phyloP scores from a whole-genome alignment of 176 grass and related monocot genomes.

The Alloteropsis semialata region DNA sequence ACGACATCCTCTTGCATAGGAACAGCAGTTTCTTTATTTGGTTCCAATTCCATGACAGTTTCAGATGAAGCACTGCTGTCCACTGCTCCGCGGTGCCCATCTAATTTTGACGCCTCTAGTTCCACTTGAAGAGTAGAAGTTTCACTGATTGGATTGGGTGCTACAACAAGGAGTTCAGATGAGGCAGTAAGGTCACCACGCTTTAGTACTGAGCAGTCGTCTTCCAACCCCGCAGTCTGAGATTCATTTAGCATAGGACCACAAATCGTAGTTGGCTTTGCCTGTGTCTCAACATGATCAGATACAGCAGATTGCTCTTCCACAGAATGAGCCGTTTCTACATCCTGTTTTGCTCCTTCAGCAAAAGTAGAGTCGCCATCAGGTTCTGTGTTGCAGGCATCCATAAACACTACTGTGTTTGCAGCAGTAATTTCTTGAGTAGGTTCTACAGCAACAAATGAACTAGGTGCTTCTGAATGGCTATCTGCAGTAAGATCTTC shows the following conservation, averaged over 20 bases:
- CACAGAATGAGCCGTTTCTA: background rate
- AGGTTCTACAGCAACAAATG: slow-evolving; percentile 7
- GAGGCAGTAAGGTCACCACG: background rate
- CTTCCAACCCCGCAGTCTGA: background rate
- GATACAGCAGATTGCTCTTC: background rate
- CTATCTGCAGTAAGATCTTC: background rate
- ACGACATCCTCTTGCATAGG: slow-evolving; percentile 14
- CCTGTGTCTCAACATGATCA: background rate
- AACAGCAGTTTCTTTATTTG: slow-evolving; percentile 20
- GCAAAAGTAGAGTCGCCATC: background rate
- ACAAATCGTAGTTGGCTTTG: background rate
- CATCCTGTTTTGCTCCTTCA: background rate
- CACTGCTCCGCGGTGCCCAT: background rate
- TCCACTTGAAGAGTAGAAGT: slow-evolving; percentile 26
- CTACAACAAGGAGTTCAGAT: background rate
- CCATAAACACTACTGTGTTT: background rate
- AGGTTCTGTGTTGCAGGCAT: background rate
- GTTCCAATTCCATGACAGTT: background rate
- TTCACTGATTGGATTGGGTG: slow-evolving; percentile 14
- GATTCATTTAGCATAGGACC: background rate
- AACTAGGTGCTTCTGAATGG: background rate
- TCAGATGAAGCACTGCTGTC: background rate
- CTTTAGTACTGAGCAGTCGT: background rate
- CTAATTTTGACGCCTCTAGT: background rate
- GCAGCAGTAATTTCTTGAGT: background rate